Conservation (phyloP, 225 moss, liverwort and hornwort species). For the Straminergon stramineum region DNA sequence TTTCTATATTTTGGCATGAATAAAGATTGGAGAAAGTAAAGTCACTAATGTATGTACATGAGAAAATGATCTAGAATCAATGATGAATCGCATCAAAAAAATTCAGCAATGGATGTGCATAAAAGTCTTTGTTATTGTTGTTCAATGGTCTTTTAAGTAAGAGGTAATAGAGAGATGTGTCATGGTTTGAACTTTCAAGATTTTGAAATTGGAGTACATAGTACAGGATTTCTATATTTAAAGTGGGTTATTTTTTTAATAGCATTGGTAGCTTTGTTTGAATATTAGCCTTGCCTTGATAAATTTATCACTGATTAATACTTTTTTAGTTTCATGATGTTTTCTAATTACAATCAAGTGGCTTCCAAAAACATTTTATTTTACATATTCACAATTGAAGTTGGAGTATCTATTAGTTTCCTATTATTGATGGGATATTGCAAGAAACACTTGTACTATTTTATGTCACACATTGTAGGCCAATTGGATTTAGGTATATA, state of each 20-base stretch:
- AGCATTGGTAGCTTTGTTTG: not conserved
- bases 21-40: not conserved
- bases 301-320: not conserved
- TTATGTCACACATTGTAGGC: rapidly evolving
- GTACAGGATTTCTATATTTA: not conserved
- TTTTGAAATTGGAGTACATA: not conserved
- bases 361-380: not conserved
- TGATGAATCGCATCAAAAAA: not conserved
- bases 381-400: not conserved
- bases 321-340: not conserved
- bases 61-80: not conserved
- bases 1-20: not conserved
- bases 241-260: not conserved
- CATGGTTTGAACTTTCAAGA: not conserved
- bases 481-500: not conserved
- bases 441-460: not conserved
- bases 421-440: not conserved
- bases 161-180: not conserved
- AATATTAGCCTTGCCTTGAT: not conserved
- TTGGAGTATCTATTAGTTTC: not conserved
- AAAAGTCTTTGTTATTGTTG: not conserved
- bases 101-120: too few species aligned
- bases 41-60: not conserved
- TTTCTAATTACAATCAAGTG: not conserved
- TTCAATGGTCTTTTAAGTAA: not conserved